phyloP scores from a whole-genome alignment of 257 asterid species.

The Agastache rugosa region DNA sequence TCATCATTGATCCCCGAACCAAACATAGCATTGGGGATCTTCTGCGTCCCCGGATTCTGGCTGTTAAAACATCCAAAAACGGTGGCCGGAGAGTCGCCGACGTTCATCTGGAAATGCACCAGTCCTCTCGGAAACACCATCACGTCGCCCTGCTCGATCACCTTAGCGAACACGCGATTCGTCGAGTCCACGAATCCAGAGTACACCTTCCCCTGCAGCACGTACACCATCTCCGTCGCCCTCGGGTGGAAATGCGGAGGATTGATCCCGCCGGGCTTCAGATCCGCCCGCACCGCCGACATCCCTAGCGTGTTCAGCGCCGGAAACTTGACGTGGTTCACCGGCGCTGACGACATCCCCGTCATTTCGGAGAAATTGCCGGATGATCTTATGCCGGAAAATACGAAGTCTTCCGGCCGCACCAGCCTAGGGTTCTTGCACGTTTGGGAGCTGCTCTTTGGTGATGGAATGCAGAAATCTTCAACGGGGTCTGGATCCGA shows the following conservation, averaged over 20 bases:
- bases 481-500: constrained; percentile 64
- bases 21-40: constrained; percentile 55
- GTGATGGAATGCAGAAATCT: constrained; percentile 60
- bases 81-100: constrained; percentile 51
- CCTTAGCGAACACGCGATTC: constrained; percentile 54
- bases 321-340: constrained; percentile 47
- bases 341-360: constrained; percentile 50
- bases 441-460: constrained; percentile 16
- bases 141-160: constrained; percentile 61
- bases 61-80: constrained; percentile 58
- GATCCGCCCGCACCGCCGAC: constrained; percentile 61
- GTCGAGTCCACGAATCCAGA: constrained; percentile 60
- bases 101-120: constrained; percentile 73
- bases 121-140: constrained; percentile 67
- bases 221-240: constrained; percentile 60
- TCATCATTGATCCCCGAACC: constrained; percentile 67
- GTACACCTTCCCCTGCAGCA: constrained; percentile 56
- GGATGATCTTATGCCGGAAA: constrained; percentile 48
- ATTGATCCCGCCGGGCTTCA: constrained; percentile 59
- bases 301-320: constrained; percentile 67
- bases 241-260: constrained; percentile 64
- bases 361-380: constrained; percentile 49
- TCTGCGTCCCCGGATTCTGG: constrained; percentile 61
- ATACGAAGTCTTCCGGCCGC: constrained; percentile 56
- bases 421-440: constrained; percentile 51